A percentile compares a stretch with the other conserved stretches of the same genome.
These are phyloP conservation scores for Adiantum capillusveneris DNA, from an alignment of 75 land plant genomes.

Conservation along the genomic window DNA sequence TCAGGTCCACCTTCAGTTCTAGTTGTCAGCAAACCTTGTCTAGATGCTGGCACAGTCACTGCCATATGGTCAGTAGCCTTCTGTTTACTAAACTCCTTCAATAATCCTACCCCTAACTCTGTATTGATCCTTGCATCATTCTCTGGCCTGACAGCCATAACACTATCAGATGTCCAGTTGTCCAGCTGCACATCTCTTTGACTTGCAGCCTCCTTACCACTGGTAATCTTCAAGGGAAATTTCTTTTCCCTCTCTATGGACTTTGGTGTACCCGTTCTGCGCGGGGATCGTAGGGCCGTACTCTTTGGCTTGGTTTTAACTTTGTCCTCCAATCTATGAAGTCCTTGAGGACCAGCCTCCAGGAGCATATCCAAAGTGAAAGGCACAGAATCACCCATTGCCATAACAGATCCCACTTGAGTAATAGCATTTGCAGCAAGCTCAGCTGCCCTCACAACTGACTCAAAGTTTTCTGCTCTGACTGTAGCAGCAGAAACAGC, in stretches of 20 bases:
- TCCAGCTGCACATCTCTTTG: background rate
- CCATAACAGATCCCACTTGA: constrained; percentile 67
- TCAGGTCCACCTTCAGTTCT: no score
- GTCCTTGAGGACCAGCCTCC: constrained; percentile 48
- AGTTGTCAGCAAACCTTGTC: no score
- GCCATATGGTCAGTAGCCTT: no score
- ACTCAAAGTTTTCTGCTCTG: constrained; percentile 74
- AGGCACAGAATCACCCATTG: constrained; percentile 82
- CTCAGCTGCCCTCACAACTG: constrained; percentile 88
- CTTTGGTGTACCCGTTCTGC: background rate
- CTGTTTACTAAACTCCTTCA: no score
- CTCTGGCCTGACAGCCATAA: no score
- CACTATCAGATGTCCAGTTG: no score
- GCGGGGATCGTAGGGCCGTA: background rate
- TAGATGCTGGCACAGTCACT: no score
- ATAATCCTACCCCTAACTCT: no score
- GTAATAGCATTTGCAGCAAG: constrained; percentile 80
- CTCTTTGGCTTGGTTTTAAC: background rate
- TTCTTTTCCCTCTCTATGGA: constrained; percentile 10
- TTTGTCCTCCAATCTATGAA: background rate
- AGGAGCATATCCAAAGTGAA: constrained; percentile 30
- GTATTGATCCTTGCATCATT: no score
- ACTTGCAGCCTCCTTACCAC: background rate
- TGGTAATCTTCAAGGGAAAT: constrained; percentile 9
- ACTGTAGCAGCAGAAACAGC: constrained; percentile 61